Conservation (phyloP, 2,329 filamentous ascomycete species). For the Ambrosiella cleistominuta region DNA sequence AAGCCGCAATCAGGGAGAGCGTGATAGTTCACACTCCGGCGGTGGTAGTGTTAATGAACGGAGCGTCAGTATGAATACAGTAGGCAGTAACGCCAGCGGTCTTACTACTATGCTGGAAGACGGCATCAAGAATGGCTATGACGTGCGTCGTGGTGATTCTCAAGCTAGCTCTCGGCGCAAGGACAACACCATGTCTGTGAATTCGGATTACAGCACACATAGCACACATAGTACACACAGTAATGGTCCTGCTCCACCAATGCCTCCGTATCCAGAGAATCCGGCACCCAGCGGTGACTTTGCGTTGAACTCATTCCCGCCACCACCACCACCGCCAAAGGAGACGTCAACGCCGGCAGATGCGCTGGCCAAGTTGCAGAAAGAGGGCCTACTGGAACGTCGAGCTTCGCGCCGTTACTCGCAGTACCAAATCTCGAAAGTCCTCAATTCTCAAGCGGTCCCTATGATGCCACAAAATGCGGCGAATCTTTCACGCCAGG, state of each 20-base stretch:
- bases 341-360: slow-evolving; percentile 51
- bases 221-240: slow-evolving; percentile 19
- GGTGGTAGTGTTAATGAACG: slow-evolving; percentile 27
- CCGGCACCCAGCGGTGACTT: slow-evolving; percentile 30
- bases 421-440: slow-evolving; percentile 90
- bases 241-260: slow-evolving; percentile 51
- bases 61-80: slow-evolving; percentile 41
- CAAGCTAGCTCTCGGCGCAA: slow-evolving; percentile 31
- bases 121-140: slow-evolving; percentile 36
- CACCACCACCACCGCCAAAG: slow-evolving; percentile 51
- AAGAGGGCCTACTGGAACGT: slow-evolving; percentile 80
- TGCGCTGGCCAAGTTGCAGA: slow-evolving; percentile 75
- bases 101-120: slow-evolving; percentile 43
- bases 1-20: slow-evolving; percentile 41
- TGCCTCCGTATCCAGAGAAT: slow-evolving; percentile 53
- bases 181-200: slow-evolving; percentile 19
- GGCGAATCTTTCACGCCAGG: slow-evolving; percentile 58
- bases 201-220: slow-evolving; percentile 28
- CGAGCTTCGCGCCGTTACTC: slow-evolving; percentile 87
- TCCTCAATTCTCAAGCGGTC: slow-evolving; percentile 64
- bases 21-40: slow-evolving; percentile 24
- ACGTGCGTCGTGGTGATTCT: slow-evolving; percentile 18
- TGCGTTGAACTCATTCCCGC: slow-evolving; percentile 49
- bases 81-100: slow-evolving; percentile 38
- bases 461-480: slow-evolving; percentile 74